These are phyloP conservation scores for Ceriops zippeliana DNA, from an alignment of 345 rosid species.

Conservation along the genomic window DNA sequence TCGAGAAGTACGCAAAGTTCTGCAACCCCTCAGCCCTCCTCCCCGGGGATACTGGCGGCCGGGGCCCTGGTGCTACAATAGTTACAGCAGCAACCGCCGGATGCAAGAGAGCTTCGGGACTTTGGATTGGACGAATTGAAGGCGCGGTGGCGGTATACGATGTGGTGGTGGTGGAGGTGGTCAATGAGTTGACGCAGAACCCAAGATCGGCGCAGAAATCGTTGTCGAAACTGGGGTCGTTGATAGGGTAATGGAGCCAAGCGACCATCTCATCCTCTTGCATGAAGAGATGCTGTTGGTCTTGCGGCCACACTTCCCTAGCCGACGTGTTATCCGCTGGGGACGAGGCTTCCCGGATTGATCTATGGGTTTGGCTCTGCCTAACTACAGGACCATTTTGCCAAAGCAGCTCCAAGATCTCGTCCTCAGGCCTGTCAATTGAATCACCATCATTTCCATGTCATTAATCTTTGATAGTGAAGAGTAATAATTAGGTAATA, in stretches of 20 bases:
- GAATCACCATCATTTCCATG: not conserved
- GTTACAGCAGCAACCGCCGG: not conserved
- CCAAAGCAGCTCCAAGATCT: conserved; percentile 89
- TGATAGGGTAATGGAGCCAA: conserved; percentile 77
- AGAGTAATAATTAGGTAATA: not conserved
- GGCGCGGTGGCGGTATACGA: conserved; percentile 7
- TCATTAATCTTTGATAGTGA: no score
- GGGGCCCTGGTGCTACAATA: conserved; percentile 17
- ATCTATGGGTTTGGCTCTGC: conserved; percentile 59
- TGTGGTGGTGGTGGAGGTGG: conserved; percentile 1
- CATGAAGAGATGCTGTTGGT: conserved; percentile 49
- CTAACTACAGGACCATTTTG: conserved; percentile 78
- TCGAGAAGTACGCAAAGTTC: conserved; percentile 60
- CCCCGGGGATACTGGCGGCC: conserved; percentile 48
- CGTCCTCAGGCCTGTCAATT: conserved; percentile 48
- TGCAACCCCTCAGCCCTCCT: conserved; percentile 36
- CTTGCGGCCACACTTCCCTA: conserved; percentile 25
- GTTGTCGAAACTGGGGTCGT: conserved; percentile 43
- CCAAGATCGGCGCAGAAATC: conserved; percentile 69
- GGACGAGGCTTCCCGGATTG: conserved; percentile 34
- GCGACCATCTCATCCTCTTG: conserved; percentile 94
- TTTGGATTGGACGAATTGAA: conserved; percentile 17
- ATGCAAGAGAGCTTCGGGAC: conserved; percentile 13
- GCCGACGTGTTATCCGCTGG: conserved; percentile 18
- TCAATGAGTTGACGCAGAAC: conserved; percentile 23